These are phyloP conservation scores for Spironucleus salmonicida DNA, from an alignment of 208 protist species.

Conservation along the genomic window DNA sequence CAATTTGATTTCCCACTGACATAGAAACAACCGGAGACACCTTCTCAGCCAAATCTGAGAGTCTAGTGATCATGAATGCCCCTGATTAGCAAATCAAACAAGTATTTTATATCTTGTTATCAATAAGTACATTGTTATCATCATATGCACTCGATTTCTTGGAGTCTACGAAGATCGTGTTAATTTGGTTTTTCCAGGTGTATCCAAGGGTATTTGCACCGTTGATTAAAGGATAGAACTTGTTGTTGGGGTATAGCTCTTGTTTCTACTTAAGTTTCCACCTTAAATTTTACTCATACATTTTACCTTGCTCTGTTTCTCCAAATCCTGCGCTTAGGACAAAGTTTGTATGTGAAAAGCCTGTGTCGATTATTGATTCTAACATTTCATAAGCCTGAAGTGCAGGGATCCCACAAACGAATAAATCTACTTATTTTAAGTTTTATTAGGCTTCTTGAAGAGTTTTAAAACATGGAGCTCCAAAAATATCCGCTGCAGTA, in stretches of 20 bases:
- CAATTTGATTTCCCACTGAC: constrained; percentile 45
- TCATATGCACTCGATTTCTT: constrained; percentile 18
- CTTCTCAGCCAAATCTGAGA: constrained; percentile 34
- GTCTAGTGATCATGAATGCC: constrained; percentile 38
- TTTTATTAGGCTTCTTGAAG: neutral
- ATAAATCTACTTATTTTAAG: constrained; percentile 24
- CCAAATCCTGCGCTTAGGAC: constrained; percentile 39
- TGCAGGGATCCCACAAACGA: constrained; percentile 35
- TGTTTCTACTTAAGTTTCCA: constrained; percentile 1
- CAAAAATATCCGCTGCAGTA: neutral
- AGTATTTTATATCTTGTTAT: neutral
- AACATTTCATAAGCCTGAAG: neutral
- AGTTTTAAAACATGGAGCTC: neutral
- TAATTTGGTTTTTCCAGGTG: neutral
- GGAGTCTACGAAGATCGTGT: neutral
- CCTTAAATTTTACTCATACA: constrained; percentile 20
- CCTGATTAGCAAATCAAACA: constrained; percentile 41
- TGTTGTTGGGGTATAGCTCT: neutral
- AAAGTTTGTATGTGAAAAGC: constrained; percentile 27
- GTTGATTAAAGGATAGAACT: constrained; percentile 28
- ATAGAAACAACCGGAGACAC: constrained; percentile 29
- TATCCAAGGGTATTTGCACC: constrained; percentile 41
- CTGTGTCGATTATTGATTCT: neutral
- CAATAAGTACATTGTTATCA: constrained; percentile 38
- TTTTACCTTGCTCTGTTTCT: constrained; percentile 37